A percentile compares a stretch with the other conserved stretches of the same genome.
These are phyloP conservation scores for Ganoderma leucocontextum DNA, from an alignment of 1,284 basidiomycete species.

Conservation along the genomic window DNA sequence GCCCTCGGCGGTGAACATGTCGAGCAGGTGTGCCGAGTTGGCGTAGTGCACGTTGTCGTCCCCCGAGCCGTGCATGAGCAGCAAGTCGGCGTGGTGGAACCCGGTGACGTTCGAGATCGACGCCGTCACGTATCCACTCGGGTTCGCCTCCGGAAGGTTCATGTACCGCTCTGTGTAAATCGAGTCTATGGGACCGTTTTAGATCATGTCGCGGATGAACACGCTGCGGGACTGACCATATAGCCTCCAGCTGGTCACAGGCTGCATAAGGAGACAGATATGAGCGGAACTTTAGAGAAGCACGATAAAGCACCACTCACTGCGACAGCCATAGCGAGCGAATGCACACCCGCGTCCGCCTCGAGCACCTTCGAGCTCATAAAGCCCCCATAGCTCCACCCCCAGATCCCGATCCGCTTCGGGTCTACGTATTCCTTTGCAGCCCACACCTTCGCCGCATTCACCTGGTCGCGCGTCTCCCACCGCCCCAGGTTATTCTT, in stretches of 20 bases:
- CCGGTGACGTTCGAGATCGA: constrained; percentile 88
- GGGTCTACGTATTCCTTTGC: constrained; percentile 82
- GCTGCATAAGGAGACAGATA: constrained; percentile 48
- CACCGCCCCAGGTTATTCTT: constrained; percentile 86
- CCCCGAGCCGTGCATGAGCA: constrained; percentile 92
- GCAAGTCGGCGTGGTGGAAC: constrained; percentile 81
- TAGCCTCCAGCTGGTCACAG: constrained; percentile 86
- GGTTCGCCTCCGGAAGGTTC: constrained; percentile 83
- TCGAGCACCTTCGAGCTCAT: constrained; percentile 94
- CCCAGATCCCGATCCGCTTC: constrained; percentile 91
- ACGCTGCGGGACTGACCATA: constrained; percentile 66
- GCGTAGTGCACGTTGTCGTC: constrained; percentile 96
- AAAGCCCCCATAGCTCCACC: constrained; percentile 96
- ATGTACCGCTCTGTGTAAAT: constrained; percentile 98
- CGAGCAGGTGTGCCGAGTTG: constrained; percentile 90
- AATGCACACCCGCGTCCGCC: constrained; percentile 85
- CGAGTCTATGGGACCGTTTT: constrained; percentile 60
- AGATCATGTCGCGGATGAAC: no score
- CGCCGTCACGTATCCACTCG: constrained; percentile 83
- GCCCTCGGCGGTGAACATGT: constrained; percentile 85
- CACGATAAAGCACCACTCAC: constrained; percentile 52
- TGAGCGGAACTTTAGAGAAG: not conserved
- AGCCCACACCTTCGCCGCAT: constrained; percentile 82
- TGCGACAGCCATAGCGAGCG: constrained; percentile 89
- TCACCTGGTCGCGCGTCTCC: constrained; percentile 90